Conservation (phyloP, 768 basidiomycete species). For the Boletus subcaerulescens region DNA sequence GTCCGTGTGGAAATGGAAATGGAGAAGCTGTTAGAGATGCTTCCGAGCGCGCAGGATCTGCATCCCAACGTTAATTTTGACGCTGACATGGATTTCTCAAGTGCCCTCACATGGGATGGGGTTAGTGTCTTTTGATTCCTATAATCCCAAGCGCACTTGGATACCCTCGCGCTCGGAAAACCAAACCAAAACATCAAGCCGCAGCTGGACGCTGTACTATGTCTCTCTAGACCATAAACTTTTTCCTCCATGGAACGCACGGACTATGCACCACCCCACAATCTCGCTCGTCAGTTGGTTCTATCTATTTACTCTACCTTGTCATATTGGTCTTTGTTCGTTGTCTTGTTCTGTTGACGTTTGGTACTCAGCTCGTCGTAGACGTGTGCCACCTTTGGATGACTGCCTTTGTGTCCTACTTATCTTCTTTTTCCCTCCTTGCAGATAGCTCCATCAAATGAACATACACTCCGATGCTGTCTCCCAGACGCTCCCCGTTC, state of each 20-base stretch:
- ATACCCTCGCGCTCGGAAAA: conserved; percentile 6
- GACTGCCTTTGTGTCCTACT: background rate
- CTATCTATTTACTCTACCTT: conserved; percentile 28
- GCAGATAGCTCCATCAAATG: conserved; percentile 3
- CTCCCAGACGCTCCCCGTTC: conserved; percentile 14
- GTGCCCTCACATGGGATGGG: conserved; percentile 28
- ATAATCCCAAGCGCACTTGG: background rate
- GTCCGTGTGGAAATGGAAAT: conserved; percentile 49
- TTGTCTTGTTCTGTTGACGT: conserved; percentile 9
- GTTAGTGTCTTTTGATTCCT: conserved; percentile 26
- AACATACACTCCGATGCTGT: conserved; percentile 22
- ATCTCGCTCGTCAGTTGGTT: conserved; percentile 13
- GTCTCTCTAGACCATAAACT: conserved; percentile 9
- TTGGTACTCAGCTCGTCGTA: background rate
- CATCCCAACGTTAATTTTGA: conserved; percentile 17
- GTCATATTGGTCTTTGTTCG: conserved; percentile 20
- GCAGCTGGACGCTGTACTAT: conserved; percentile 7
- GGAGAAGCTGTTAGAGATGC: conserved; percentile 57
- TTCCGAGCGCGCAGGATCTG: conserved; percentile 37
- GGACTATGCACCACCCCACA: conserved; percentile 17
- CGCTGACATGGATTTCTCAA: conserved; percentile 29
- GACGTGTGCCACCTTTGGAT: background rate
- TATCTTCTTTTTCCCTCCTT: background rate
- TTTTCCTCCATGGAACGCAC: conserved; percentile 16
- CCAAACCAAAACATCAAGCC: conserved; percentile 13